A percentile compares a stretch with the other conserved stretches of the same genome.
phyloP scores from a whole-genome alignment of 1,139 yeast species.

The Protomyces macrosporus region DNA sequence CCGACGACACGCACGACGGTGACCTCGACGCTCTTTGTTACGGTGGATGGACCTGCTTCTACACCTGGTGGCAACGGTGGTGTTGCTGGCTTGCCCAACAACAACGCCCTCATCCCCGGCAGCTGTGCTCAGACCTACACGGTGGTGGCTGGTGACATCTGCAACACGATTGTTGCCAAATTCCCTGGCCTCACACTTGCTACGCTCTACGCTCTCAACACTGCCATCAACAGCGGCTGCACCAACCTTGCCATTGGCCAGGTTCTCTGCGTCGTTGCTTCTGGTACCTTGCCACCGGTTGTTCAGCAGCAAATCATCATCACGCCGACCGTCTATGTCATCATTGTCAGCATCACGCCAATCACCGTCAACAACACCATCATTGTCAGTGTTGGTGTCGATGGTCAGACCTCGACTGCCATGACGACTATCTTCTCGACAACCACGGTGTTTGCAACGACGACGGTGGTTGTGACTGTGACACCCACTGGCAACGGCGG shows the following conservation, averaged over 20 bases:
- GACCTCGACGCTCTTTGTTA: background rate
- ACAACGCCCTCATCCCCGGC: constrained; percentile 1
- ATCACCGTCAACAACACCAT: background rate
- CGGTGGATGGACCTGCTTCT: background rate
- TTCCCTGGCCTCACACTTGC: constrained; percentile 1
- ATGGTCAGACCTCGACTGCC: constrained; percentile 12
- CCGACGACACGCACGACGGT: constrained; percentile 1
- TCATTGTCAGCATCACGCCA: constrained; percentile 5
- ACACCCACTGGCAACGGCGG: constrained; percentile 1
- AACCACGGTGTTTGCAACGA: constrained; percentile 5
- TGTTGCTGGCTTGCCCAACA: constrained; percentile 1
- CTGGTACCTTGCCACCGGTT: background rate
- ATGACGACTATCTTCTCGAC: constrained; percentile 13
- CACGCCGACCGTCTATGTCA: constrained; percentile 13
- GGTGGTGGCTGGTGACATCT: background rate
- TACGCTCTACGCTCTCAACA: constrained; percentile 4
- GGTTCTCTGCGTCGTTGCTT: constrained; percentile 8
- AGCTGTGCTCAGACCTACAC: background rate
- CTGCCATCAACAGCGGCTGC: constrained; percentile 15
- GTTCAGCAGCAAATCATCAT: constrained; percentile 10
- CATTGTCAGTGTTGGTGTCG: constrained; percentile 4
- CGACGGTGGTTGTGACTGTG: constrained; percentile 6
- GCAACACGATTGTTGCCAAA: background rate
- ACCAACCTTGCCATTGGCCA: constrained; percentile 3
- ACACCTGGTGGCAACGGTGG: background rate